Percentiles rank a stretch among this genome's conserved stretches.
phyloP scores from a whole-genome alignment of 306 rosid species.

The Lagenaria siceraria region DNA sequence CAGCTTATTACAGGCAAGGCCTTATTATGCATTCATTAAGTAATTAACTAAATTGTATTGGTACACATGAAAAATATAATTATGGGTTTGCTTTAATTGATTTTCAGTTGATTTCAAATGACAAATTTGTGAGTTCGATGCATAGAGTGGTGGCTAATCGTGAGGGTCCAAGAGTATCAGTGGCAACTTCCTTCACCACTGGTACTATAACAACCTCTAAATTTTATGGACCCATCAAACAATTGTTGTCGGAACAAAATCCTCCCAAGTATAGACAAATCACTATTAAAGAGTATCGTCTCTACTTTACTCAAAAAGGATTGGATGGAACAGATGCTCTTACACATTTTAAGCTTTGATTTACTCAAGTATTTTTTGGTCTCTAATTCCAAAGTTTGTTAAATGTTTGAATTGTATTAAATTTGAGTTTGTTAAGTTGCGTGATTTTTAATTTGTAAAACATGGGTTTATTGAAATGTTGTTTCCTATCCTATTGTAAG shows the following conservation, averaged over 20 bases:
- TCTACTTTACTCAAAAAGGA: constrained; percentile 12
- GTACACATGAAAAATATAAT: too few species aligned
- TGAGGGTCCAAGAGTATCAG: constrained; percentile 15
- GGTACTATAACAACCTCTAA: neutral
- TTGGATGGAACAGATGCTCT: constrained; percentile 26
- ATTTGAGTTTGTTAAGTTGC: too few species aligned
- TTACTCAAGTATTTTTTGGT: too few species aligned
- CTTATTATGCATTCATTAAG: too few species aligned
- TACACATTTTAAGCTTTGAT: constrained; percentile 16
- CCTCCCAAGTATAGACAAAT: constrained; percentile 28
- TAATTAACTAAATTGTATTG: too few species aligned
- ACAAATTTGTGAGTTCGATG: constrained; percentile 13
- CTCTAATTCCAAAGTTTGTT: too few species aligned
- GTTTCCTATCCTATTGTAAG: too few species aligned
- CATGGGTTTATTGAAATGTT: too few species aligned
- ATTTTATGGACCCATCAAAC: constrained; percentile 41
- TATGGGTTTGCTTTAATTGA: too few species aligned
- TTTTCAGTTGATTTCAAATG: constrained; percentile 19
- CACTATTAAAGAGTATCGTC: constrained; percentile 8
- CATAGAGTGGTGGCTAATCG: constrained; percentile 14
- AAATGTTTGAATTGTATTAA: too few species aligned
- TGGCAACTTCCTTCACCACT: constrained; percentile 6
- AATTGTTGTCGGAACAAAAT: constrained; percentile 31
- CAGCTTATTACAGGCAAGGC: constrained; percentile 14
- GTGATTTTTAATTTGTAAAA: too few species aligned